Evolutionary conservation across 2,329 filamentous ascomycete species (phyloP), one percentile per base, ranked within the genome.

Genomic region (Fusarium algeriense): DNA sequence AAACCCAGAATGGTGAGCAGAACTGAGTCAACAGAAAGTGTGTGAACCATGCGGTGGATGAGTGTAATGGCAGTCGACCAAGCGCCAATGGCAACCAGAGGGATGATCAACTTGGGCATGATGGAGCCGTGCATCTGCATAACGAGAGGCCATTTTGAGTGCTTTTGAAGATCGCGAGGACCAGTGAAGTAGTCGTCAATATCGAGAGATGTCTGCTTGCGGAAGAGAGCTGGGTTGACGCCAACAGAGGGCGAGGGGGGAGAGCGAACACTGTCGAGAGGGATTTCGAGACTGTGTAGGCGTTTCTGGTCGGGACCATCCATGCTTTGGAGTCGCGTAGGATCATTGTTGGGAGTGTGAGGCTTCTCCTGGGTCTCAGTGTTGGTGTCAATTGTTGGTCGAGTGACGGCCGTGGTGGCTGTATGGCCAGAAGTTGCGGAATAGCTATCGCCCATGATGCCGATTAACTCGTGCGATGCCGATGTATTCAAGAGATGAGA

Each of bases 1-100:
- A 95, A 94, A 91, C 92, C 92, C 46, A 92, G 87, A 56, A 95
- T 89, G 2, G 92, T 94, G 57, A 95, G 85, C 23, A 94, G 84
- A 35, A 82, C 80, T 0, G 81, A 81, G 65, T 82, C 70, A 46
- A 83, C 79, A 81, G 54, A 1, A 19, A 55, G 23, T 23, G 23
- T 86, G 81, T 52, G 35, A 23, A 46, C 52, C 17, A 82, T 82
- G 60, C 83, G 74, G 15, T 82, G 84, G 73, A 93, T 83, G 58
- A 82, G 80, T 15, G 90, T 92, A 67, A 94, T 89, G 38, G 86
- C 78, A 2, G 90, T 91, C 2, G 91, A 85, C 92, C 92, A 94
- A 17, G 75, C 75, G 17, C 84, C 88, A 35, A 94, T 84, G 64
- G 91, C 85, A 14, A 86, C 12, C 23, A 95, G 79, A 0, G 92